Conservation (phyloP, 148 eudicot species). For the Rhododendron ferrugineum region DNA sequence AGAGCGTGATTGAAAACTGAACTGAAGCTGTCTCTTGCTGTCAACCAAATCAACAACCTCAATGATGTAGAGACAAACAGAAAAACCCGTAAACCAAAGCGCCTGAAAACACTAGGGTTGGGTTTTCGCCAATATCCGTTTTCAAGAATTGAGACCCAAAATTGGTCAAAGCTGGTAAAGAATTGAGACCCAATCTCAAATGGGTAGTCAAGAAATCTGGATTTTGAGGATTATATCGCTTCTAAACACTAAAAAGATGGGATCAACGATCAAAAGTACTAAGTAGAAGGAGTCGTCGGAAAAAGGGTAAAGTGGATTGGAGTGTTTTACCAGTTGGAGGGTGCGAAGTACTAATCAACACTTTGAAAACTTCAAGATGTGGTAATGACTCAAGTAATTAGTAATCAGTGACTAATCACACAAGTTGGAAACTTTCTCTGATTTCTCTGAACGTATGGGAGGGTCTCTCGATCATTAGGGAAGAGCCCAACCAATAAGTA, state of each 20-base stretch:
- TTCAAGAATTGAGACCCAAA: neutral
- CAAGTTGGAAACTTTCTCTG: neutral
- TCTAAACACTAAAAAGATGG: neutral
- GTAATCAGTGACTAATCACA: neutral
- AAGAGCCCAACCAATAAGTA: neutral
- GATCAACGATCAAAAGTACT: neutral
- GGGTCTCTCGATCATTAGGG: neutral
- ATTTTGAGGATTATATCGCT: neutral
- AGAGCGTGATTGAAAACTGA: neutral
- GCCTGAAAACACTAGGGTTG: conserved; percentile 5
- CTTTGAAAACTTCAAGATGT: neutral
- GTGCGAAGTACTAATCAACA: neutral
- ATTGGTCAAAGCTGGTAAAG: neutral
- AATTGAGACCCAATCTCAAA: neutral
- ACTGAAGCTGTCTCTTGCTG: conserved; percentile 5
- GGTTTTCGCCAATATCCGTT: neutral
- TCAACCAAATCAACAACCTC: neutral
- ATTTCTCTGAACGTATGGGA: neutral
- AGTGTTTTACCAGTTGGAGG: neutral
- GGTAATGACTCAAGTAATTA: neutral
- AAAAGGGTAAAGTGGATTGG: neutral
- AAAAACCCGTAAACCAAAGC: neutral
- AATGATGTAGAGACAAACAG: neutral
- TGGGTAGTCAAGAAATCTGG: neutral
- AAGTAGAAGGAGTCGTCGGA: neutral